Conservation (phyloP, 306 rosid species). For the Gastrolobium villosum region DNA sequence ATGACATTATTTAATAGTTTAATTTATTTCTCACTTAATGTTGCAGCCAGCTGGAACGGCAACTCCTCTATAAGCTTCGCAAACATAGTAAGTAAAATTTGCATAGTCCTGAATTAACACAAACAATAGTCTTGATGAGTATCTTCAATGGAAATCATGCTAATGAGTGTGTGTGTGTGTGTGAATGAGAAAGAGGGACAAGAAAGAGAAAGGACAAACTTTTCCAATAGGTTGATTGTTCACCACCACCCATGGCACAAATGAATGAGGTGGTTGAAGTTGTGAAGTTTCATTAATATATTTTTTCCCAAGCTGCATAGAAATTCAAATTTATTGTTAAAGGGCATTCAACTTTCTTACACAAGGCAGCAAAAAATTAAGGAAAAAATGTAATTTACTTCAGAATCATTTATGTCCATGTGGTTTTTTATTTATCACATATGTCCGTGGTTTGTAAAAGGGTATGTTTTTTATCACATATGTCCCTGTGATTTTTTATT, state of each 20-base stretch:
- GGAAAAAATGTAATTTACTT: too few species aligned
- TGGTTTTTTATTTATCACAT: too few species aligned
- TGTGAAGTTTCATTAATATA: slow-evolving; percentile 53
- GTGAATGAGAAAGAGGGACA: not conserved
- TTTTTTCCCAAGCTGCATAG: slow-evolving; percentile 58
- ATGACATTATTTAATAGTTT: not conserved
- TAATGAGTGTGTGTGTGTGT: not conserved
- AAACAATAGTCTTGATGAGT: not conserved
- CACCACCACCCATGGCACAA: slow-evolving; percentile 74
- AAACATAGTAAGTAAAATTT: slow-evolving; percentile 40
- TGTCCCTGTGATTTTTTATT: too few species aligned
- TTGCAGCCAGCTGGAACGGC: slow-evolving; percentile 43
- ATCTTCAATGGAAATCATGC: slow-evolving; percentile 10
- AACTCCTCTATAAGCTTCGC: slow-evolving; percentile 44
- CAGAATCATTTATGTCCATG: too few species aligned
- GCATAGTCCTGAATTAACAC: slow-evolving; percentile 42
- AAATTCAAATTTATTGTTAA: slow-evolving; percentile 33
- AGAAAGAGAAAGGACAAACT: slow-evolving; percentile 44
- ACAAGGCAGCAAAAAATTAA: not conserved
- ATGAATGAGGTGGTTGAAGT: slow-evolving; percentile 56
- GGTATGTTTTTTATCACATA: too few species aligned
- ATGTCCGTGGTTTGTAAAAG: too few species aligned
- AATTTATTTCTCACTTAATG: not conserved
- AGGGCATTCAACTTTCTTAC: not conserved
- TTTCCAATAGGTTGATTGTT: slow-evolving; percentile 63